phyloP scores from a whole-genome alignment of 192 early-diverging fungal species.

The Mortierella hygrophila region DNA sequence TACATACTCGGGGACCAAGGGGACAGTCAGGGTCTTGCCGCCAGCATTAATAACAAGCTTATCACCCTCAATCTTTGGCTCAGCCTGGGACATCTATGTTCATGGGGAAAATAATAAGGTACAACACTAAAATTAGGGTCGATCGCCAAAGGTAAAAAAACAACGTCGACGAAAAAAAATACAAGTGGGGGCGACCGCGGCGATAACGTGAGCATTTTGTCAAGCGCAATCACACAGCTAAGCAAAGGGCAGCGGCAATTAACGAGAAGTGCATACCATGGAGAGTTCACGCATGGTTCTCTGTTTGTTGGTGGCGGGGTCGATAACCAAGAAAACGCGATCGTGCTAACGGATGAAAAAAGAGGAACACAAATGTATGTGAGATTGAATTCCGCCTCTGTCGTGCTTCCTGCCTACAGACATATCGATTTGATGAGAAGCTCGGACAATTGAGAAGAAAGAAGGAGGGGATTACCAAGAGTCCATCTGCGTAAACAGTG shows the following conservation, averaged over 20 bases:
- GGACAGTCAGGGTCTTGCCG: slow-evolving; percentile 39
- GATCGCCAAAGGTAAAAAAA: neutral
- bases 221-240: neutral
- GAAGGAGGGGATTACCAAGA: neutral
- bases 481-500: neutral
- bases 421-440: neutral
- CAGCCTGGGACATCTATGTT: slow-evolving; percentile 34
- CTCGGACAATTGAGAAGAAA: neutral
- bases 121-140: neutral
- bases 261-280: neutral
- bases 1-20: slow-evolving; percentile 49
- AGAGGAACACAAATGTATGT: neutral
- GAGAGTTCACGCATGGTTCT: slow-evolving; percentile 52
- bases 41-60: slow-evolving; percentile 37
- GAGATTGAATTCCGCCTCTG: slow-evolving; percentile 31
- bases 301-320: slow-evolving; percentile 43
- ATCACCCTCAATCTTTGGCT: slow-evolving; percentile 35
- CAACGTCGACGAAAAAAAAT: neutral
- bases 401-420: neutral
- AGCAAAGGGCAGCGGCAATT: neutral
- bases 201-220: neutral
- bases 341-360: slow-evolving; percentile 45
- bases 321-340: slow-evolving; percentile 60
- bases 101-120: neutral
- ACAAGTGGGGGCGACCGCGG: neutral